phyloP scores from a whole-genome alignment of 2,329 filamentous ascomycete species.

The Blastomyces silverae region DNA sequence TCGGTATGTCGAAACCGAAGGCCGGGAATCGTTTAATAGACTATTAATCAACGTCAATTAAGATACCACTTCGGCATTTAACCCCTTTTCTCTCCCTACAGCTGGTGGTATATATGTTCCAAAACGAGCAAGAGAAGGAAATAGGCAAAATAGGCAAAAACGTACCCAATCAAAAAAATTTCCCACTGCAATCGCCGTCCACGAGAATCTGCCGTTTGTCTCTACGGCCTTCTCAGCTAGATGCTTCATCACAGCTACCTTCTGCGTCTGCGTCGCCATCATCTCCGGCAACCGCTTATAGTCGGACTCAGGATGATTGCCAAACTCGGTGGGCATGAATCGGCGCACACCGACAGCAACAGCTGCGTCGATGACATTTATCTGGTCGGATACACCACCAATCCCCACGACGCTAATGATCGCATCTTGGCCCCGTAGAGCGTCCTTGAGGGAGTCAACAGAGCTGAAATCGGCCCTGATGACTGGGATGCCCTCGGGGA shows the following conservation, averaged over 20 bases:
- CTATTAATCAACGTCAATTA: background rate
- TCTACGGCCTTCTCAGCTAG: constrained; percentile 20
- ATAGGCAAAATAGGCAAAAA: background rate
- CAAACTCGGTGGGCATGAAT: constrained; percentile 16
- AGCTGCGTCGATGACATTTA: constrained; percentile 13
- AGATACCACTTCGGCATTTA: background rate
- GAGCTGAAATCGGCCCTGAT: constrained; percentile 22
- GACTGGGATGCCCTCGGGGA: constrained; percentile 14
- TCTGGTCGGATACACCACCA: constrained; percentile 8
- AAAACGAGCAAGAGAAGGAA: constrained; percentile 1
- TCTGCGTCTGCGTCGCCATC: constrained; percentile 16
- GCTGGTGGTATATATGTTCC: background rate
- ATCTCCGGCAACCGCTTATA: constrained; percentile 10
- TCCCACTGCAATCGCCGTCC: constrained; percentile 18
- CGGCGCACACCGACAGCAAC: constrained; percentile 11
- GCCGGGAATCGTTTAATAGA: constrained; percentile 23
- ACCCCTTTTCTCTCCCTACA: background rate
- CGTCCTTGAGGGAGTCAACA: constrained; percentile 19
- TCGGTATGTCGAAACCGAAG: constrained; percentile 31
- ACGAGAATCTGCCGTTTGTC: constrained; percentile 14
- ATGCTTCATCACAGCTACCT: constrained; percentile 18
- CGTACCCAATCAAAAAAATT: constrained; percentile 20
- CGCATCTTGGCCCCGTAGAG: constrained; percentile 22
- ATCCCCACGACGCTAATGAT: constrained; percentile 21
- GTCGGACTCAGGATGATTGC: constrained; percentile 4